Conservation (phyloP, 176 grass and related monocot genomes). For the Areca catechu region DNA sequence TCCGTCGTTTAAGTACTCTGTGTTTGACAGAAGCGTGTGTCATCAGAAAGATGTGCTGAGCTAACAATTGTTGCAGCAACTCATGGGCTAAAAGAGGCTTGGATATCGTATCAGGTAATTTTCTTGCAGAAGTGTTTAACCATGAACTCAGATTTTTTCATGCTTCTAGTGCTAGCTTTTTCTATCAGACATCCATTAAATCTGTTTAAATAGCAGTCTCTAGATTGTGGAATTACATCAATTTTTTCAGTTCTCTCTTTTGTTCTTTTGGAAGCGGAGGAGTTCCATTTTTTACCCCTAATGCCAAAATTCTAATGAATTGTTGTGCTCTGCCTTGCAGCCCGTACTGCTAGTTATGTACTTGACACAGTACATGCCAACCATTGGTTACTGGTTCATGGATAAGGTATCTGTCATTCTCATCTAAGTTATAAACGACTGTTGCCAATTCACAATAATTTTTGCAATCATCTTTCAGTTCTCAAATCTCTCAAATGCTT, state of each 20-base stretch:
- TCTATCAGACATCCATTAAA: background rate
- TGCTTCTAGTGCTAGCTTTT: background rate
- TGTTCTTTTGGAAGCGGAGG: too few species aligned
- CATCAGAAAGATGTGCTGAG: constrained; percentile 84
- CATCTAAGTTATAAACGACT: background rate
- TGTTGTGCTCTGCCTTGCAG: constrained; percentile 31
- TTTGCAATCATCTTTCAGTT: background rate
- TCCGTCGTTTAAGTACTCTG: too few species aligned
- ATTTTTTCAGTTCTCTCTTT: background rate
- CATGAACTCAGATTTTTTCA: background rate
- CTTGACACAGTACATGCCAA: constrained; percentile 82
- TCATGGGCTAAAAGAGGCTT: constrained; percentile 93
- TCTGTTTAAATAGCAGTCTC: too few species aligned
- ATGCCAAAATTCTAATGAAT: background rate
- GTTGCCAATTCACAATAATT: background rate
- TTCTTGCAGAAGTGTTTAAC: background rate
- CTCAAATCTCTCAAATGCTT: too few species aligned
- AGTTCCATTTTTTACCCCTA: too few species aligned
- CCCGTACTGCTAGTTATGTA: constrained; percentile 92
- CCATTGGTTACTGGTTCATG: constrained; percentile 81
- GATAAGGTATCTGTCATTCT: constrained; percentile 59
- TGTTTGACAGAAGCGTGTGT: constrained; percentile 52
- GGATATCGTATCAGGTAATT: constrained; percentile 96
- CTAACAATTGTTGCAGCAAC: constrained; percentile 83
- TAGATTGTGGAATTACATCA: too few species aligned